These are phyloP conservation scores for Atkinsonella hypoxylon DNA, from an alignment of 2,329 filamentous ascomycete species.

Conservation along the genomic window DNA sequence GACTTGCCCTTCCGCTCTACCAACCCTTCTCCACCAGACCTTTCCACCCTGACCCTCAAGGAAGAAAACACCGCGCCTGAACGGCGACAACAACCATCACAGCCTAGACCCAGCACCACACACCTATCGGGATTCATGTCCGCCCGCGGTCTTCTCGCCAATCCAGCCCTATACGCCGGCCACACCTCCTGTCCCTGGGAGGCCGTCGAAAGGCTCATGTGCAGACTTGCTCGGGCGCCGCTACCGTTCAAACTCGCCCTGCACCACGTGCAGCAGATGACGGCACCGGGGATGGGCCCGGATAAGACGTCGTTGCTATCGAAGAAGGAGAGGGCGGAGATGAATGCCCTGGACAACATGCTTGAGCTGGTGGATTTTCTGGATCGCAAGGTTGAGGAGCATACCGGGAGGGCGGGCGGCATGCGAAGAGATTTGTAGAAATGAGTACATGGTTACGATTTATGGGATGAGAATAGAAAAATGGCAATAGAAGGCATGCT, in stretches of 20 bases:
- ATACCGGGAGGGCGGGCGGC: conserved; percentile 19
- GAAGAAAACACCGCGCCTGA: conserved; percentile 1
- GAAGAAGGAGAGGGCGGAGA: conserved; percentile 40
- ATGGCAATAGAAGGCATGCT: too few species aligned
- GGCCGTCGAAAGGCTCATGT: conserved; percentile 51
- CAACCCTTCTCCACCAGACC: conserved; percentile 19
- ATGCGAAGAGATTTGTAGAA: conserved; percentile 22
- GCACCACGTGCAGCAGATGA: conserved; percentile 59
- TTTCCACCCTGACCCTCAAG: conserved; percentile 18
- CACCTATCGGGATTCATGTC: conserved; percentile 55
- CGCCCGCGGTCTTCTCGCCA: conserved; percentile 53
- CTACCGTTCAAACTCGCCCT: conserved; percentile 51
- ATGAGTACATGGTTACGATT: neutral
- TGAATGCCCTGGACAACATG: conserved; percentile 40
- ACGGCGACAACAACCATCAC: neutral
- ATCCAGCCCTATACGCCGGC: conserved; percentile 54
- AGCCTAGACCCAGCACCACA: conserved; percentile 27
- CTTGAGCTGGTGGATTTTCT: conserved; percentile 49
- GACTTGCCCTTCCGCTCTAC: conserved; percentile 29
- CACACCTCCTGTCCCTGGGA: conserved; percentile 46
- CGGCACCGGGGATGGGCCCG: conserved; percentile 40
- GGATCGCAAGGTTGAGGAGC: conserved; percentile 34
- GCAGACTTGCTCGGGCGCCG: conserved; percentile 41
- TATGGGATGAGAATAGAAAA: neutral
- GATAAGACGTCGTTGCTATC: conserved; percentile 40